Evolutionary conservation across 2,329 filamentous ascomycete species (phyloP).

Genomic region (Phyllosticta ampelicida): DNA sequence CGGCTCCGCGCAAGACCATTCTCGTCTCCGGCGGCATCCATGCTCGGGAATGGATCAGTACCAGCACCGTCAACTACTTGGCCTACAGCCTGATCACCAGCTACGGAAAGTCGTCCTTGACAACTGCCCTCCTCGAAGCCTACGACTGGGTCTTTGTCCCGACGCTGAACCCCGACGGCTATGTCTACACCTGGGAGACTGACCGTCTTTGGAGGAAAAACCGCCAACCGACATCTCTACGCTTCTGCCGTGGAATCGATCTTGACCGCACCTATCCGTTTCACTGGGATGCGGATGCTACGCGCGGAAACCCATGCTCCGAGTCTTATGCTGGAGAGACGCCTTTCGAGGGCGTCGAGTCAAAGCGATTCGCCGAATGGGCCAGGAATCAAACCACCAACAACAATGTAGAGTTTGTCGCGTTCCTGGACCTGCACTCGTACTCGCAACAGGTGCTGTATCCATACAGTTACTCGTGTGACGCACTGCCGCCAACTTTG

Average conservation of each 20-base stretch:
- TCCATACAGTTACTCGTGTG: constrained; percentile 81
- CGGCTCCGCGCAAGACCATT: constrained; percentile 57
- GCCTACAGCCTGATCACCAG: constrained; percentile 79
- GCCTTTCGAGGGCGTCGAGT: constrained; percentile 76
- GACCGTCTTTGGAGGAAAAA: constrained; percentile 96
- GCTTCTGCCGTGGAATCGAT: constrained; percentile 80
- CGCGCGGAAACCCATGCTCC: constrained; percentile 68
- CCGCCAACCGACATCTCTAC: constrained; percentile 67
- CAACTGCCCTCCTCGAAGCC: constrained; percentile 67
- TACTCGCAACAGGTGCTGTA: constrained; percentile 94
- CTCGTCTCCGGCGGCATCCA: constrained; percentile 80
- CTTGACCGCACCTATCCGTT: constrained; percentile 80
- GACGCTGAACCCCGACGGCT: constrained; percentile 85
- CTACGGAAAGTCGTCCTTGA: constrained; percentile 59
- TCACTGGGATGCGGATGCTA: constrained; percentile 63
- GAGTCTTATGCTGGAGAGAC: constrained; percentile 78
- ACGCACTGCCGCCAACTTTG: constrained; percentile 64
- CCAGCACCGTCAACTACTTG: constrained; percentile 80
- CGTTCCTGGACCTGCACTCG: constrained; percentile 80
- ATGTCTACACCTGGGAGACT: constrained; percentile 83
- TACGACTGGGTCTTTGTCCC: constrained; percentile 88
- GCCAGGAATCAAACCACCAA: constrained; percentile 63
- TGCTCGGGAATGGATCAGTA: constrained; percentile 93
- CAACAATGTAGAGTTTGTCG: constrained; percentile 66
- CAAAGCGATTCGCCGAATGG: constrained; percentile 67